Evolutionary conservation across 2,329 filamentous ascomycete genomes (phyloP).

Genomic region (Stachybotrys chlorohalonatus): DNA sequence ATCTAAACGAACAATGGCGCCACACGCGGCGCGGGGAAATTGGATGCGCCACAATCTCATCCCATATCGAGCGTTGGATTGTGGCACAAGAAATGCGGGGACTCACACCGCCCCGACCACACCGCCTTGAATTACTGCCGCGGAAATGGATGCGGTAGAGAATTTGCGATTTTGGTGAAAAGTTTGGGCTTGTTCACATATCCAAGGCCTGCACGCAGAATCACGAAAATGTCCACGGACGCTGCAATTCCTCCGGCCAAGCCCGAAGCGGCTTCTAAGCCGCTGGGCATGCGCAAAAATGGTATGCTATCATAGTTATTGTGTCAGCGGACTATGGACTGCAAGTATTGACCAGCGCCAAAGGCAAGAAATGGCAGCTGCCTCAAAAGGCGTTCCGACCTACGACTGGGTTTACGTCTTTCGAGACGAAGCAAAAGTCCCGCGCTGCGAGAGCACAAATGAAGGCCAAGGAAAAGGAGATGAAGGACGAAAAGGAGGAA

Average conservation of each 20-base stretch:
- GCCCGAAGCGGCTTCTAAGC: conserved; percentile 25
- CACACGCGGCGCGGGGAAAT: neutral
- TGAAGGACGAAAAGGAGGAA: conserved; percentile 94
- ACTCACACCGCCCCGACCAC: neutral
- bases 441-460: conserved; percentile 63
- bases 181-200: neutral
- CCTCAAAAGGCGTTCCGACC: conserved; percentile 81
- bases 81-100: neutral
- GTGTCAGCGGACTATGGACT: neutral
- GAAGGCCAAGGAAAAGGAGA: conserved; percentile 89
- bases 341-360: neutral
- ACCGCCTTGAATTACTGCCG: neutral
- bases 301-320: conserved; percentile 39
- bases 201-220: neutral
- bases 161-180: neutral
- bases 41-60: neutral
- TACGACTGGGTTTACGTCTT: conserved; percentile 66
- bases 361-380: conserved; percentile 93
- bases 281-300: conserved; percentile 70
- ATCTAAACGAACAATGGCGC: neutral
- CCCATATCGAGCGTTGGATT: neutral
- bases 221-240: conserved; percentile 28
- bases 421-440: conserved; percentile 63
- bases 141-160: neutral
- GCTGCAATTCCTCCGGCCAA: conserved; percentile 21